Evolutionary conservation across 306 rosid genomes (phyloP).

Genomic region (Dalbergia oliveri): DNA sequence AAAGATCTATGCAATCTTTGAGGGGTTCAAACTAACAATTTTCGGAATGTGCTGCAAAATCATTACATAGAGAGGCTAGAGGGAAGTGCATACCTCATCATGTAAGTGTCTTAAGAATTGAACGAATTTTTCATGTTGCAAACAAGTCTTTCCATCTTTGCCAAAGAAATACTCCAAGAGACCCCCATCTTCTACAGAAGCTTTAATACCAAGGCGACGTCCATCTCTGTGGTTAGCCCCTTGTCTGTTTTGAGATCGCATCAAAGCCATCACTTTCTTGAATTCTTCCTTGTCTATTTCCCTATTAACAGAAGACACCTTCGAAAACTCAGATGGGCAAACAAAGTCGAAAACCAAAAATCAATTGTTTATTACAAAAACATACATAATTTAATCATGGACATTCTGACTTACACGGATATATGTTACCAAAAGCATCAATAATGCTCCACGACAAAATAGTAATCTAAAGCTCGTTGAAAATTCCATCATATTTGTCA

Average conservation of each 20-base stretch:
- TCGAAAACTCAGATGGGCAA: not conserved
- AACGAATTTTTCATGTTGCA: slow-evolving; percentile 71
- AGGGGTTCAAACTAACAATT: not conserved
- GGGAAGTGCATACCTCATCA: slow-evolving; percentile 60
- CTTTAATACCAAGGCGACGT: slow-evolving; percentile 55
- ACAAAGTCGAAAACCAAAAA: not conserved
- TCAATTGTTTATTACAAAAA: not conserved
- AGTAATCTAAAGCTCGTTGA: slow-evolving; percentile 11
- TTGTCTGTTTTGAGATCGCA: slow-evolving; percentile 75
- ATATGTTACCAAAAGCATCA: not conserved
- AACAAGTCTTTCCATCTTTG: slow-evolving; percentile 62
- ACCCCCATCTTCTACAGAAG: slow-evolving; percentile 68
- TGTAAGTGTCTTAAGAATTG: slow-evolving; percentile 73
- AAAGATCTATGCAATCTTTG: slow-evolving; percentile 1
- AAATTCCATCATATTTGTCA: not conserved
- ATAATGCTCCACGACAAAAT: not conserved
- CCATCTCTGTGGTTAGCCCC: slow-evolving; percentile 66
- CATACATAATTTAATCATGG: not conserved
- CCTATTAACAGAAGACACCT: slow-evolving; percentile 44
- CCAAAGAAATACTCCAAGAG: slow-evolving; percentile 78
- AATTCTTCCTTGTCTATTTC: slow-evolving; percentile 76
- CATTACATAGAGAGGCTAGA: slow-evolving; percentile 9
- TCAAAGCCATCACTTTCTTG: slow-evolving; percentile 78
- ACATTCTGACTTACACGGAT: not conserved
- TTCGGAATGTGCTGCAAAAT: not conserved